A percentile compares a stretch with the other conserved stretches of the same genome.
phyloP scores from a whole-genome alignment of 768 basidiomycete species.

The Boletus huronensis region DNA sequence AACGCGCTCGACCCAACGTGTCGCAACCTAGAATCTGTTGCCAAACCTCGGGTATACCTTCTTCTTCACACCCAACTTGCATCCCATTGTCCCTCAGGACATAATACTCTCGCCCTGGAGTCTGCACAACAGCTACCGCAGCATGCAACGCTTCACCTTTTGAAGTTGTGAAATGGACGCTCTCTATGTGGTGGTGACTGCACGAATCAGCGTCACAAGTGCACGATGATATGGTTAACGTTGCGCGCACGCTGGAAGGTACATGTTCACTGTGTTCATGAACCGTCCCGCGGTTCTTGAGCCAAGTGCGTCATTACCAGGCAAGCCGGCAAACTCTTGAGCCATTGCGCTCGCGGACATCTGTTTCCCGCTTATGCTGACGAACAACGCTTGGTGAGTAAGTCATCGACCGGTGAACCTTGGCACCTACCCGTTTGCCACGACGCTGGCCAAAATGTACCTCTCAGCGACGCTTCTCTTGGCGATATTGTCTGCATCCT shows the following conservation, averaged over 20 bases:
- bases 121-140: conserved; percentile 69
- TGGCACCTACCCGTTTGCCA: conserved; percentile 58
- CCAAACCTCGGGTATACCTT: conserved; percentile 64
- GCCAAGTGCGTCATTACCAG: conserved; percentile 10
- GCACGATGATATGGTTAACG: not conserved
- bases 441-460: conserved; percentile 67
- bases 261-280: conserved; percentile 53
- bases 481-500: conserved; percentile 39
- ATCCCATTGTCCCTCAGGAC: conserved; percentile 73
- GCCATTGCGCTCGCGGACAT: conserved; percentile 69
- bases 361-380: conserved; percentile 66
- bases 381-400: conserved; percentile 2
- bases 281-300: conserved; percentile 21
- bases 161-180: conserved; percentile 57
- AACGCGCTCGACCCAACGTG: conserved; percentile 3
- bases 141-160: conserved; percentile 47
- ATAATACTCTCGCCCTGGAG: conserved; percentile 62
- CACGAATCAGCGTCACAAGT: not conserved
- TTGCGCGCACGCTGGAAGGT: conserved; percentile 61
- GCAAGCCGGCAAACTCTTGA: conserved; percentile 60
- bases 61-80: conserved; percentile 74
- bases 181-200: conserved; percentile 77
- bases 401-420: not conserved
- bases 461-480: conserved; percentile 53
- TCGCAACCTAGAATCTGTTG: conserved; percentile 54